Conservation (phyloP, 768 basidiomycete species). For the Macrocybe gigantea region DNA sequence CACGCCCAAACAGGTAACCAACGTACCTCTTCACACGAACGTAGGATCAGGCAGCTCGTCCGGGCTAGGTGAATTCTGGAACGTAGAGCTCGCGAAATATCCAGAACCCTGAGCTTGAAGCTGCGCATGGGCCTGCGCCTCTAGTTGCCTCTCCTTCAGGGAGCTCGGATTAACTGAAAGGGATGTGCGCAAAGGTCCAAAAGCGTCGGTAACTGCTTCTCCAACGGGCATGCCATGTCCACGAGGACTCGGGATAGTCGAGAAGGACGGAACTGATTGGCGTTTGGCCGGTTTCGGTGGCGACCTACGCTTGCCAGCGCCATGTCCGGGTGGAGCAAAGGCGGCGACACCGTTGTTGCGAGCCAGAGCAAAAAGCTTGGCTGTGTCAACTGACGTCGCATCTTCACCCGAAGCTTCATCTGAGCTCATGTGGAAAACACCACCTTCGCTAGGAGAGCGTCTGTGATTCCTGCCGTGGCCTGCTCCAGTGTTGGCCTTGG, state of each 20-base stretch:
- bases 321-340: not conserved
- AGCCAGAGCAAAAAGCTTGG: conserved; percentile 18
- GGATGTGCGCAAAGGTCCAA: conserved; percentile 4
- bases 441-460: conserved; percentile 64
- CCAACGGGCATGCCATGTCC: not conserved
- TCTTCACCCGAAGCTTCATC: conserved; percentile 38
- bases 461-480: conserved; percentile 35
- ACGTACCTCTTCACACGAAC: conserved; percentile 32
- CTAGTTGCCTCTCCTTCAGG: conserved; percentile 20
- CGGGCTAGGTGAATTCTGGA: conserved; percentile 85
- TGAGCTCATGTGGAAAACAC: conserved; percentile 66
- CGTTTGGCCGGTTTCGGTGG: not conserved
- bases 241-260: not conserved
- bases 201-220: not conserved
- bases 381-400: conserved; percentile 26
- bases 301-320: too few species aligned
- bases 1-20: too few species aligned
- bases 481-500: not conserved
- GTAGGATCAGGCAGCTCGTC: conserved; percentile 72
- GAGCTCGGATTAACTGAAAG: not conserved
- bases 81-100: conserved; percentile 75
- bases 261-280: not conserved
- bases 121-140: conserved; percentile 25
- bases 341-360: conserved; percentile 5
- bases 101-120: conserved; percentile 17